Percentiles rank a stretch among this genome's conserved stretches.
Conservation (phyloP, 1,284 basidiomycete genomes). For the Pseudozyma sp. region DNA sequence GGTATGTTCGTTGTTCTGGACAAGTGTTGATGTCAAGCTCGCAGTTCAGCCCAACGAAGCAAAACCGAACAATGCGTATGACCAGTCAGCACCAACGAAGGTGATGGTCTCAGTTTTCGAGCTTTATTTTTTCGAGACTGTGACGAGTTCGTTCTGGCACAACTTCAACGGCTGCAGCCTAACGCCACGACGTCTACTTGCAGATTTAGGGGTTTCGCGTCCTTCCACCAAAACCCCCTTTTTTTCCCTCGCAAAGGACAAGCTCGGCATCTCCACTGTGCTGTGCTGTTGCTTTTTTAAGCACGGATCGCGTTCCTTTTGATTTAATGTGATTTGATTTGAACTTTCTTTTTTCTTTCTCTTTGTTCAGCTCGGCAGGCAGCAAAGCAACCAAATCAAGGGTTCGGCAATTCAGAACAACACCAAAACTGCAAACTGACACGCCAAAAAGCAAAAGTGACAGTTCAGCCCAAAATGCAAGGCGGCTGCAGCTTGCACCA, state of each 20-base stretch:
- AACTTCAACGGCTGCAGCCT: not conserved
- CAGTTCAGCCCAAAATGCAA: slow-evolving; percentile 1
- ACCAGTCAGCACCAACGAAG: too few species aligned
- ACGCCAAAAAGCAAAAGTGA: not conserved
- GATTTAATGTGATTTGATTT: not conserved
- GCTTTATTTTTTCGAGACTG: not conserved
- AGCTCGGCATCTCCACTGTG: not conserved
- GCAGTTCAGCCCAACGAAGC: too few species aligned
- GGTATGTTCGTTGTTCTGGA: too few species aligned
- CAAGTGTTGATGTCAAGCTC: too few species aligned
- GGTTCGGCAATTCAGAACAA: slow-evolving; percentile 3
- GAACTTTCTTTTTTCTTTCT: not conserved
- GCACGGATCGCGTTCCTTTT: slow-evolving; percentile 5
- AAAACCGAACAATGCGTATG: too few species aligned
- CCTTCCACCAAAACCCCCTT: not conserved
- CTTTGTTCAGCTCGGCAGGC: not conserved
- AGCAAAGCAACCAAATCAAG: not conserved
- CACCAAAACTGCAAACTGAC: not conserved
- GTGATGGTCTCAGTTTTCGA: slow-evolving; percentile 8
- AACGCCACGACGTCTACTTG: slow-evolving; percentile 9
- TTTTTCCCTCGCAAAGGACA: not conserved
- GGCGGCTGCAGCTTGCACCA: slow-evolving; percentile 18
- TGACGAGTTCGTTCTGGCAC: not conserved
- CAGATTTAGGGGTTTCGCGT: slow-evolving; percentile 5
- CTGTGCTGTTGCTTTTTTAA: slow-evolving; percentile 8